Evolutionary conservation across 129 eudicot species (phyloP).

Genomic region (Helichrysum umbraculigerum): DNA sequence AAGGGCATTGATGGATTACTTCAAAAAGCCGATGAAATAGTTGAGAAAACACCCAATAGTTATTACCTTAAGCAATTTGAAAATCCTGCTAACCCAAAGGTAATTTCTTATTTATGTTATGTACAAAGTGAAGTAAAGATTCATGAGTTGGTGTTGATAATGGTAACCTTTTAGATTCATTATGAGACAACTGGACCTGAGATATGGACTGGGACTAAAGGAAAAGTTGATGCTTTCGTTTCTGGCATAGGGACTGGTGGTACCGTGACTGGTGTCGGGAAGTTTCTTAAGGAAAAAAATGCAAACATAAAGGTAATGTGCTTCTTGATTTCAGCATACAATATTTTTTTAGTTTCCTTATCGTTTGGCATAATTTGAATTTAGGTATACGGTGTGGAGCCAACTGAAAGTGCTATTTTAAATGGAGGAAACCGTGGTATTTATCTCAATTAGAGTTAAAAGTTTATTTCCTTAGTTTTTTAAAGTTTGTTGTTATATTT

Average conservation of each 20-base stretch:
- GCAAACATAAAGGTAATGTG: conserved; percentile 48
- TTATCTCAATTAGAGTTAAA: not conserved
- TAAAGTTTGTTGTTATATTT: not conserved
- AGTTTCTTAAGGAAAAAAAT: conserved; percentile 62
- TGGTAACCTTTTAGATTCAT: conserved; percentile 46
- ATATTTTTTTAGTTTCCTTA: not conserved
- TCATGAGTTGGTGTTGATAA: not conserved
- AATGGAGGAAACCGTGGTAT: conserved; percentile 61
- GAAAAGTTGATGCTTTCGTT: conserved; percentile 61
- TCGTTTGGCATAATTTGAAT: conserved; percentile 5
- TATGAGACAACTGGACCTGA: conserved; percentile 78
- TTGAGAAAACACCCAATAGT: conserved; percentile 51
- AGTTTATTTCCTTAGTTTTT: not conserved
- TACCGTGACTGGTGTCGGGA: conserved; percentile 66
- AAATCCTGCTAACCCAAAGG: conserved; percentile 82
- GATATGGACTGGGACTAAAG: conserved; percentile 57
- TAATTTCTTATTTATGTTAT: conserved; percentile 17
- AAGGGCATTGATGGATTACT: conserved; percentile 44
- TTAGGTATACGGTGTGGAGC: conserved; percentile 69
- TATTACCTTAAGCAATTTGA: conserved; percentile 54
- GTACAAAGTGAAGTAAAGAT: not conserved
- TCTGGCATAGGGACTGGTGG: conserved; percentile 80
- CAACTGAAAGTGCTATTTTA: conserved; percentile 61
- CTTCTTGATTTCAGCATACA: conserved; percentile 1
- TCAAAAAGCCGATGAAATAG: conserved; percentile 48